These are phyloP conservation scores for Neurospora sublineolata DNA, from an alignment of 495 filamentous ascomycete genomes.

Conservation along the genomic window DNA sequence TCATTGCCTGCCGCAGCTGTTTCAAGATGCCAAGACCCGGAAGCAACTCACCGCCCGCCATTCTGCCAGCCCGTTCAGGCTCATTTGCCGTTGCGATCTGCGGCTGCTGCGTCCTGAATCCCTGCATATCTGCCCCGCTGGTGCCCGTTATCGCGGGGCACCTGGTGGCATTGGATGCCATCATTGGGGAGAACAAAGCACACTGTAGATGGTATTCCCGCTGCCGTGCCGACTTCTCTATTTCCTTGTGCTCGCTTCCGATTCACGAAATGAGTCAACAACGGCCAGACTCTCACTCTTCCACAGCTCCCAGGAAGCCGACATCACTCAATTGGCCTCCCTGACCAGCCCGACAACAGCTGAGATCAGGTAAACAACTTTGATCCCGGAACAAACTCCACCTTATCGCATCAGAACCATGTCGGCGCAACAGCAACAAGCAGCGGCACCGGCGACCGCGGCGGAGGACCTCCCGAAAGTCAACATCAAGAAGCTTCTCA, in stretches of 20 bases:
- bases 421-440: neutral
- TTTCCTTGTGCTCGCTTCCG: neutral
- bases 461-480: conserved; percentile 22
- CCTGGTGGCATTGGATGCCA: neutral
- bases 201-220: neutral
- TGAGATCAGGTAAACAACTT: neutral
- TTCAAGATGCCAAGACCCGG: neutral
- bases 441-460: neutral
- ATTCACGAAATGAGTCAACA: conserved; percentile 17
- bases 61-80: conserved; percentile 12
- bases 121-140: conserved; percentile 16
- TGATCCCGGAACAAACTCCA: neutral
- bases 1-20: neutral
- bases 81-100: neutral
- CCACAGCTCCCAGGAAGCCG: neutral
- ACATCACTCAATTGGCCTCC: neutral
- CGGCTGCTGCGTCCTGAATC: neutral
- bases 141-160: conserved; percentile 11
- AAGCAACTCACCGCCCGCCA: conserved; percentile 10
- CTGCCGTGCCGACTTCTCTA: neutral
- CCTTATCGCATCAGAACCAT: neutral
- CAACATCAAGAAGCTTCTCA: conserved; percentile 73
- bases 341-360: neutral
- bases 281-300: neutral
- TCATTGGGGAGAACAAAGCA: conserved; percentile 4